phyloP scores from a whole-genome alignment of 257 asterid genomes.

The Gentiana straminea region DNA sequence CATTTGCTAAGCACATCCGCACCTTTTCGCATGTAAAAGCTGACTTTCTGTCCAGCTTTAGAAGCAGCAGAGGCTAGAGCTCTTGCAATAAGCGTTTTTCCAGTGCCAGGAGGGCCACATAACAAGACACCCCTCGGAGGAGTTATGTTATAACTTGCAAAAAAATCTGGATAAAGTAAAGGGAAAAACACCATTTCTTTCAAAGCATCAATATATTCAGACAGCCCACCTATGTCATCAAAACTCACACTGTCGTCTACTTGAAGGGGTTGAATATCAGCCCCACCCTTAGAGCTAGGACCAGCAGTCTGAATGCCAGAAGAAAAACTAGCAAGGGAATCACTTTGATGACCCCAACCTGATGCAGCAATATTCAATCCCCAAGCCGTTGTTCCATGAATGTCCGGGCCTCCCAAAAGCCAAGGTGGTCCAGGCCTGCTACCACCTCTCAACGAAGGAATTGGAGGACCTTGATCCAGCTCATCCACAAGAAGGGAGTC shows the following conservation, averaged over 20 bases:
- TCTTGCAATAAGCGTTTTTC: constrained; percentile 92
- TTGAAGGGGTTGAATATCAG: constrained; percentile 97
- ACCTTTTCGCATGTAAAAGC: constrained; percentile 97
- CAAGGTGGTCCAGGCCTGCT: constrained; percentile 77
- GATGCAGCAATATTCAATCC: constrained; percentile 86
- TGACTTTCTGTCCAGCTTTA: constrained; percentile 98
- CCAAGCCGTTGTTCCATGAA: constrained; percentile 75
- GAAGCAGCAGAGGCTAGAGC: constrained; percentile 98
- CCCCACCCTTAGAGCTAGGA: constrained; percentile 99
- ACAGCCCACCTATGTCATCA: constrained; percentile 95
- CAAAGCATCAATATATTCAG: constrained; percentile 89
- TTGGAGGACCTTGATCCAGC: constrained; percentile 90
- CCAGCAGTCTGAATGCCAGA: constrained; percentile 97
- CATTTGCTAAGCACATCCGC: constrained; percentile 99
- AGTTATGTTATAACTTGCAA: constrained; percentile 89
- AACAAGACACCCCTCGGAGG: constrained; percentile 97
- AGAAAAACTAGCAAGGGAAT: constrained; percentile 52
- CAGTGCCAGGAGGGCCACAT: constrained; percentile 99
- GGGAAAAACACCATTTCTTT: constrained; percentile 99
- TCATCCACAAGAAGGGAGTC: constrained; percentile 97
- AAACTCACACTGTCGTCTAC: constrained; percentile 85
- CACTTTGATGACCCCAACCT: constrained; percentile 96
- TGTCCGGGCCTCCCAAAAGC: constrained; percentile 90
- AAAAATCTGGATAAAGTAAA: constrained; percentile 82
- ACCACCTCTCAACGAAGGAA: constrained; percentile 93